phyloP scores from a whole-genome alignment of 805 yeast genomes.

The Sugiyamaella floridensis region DNA sequence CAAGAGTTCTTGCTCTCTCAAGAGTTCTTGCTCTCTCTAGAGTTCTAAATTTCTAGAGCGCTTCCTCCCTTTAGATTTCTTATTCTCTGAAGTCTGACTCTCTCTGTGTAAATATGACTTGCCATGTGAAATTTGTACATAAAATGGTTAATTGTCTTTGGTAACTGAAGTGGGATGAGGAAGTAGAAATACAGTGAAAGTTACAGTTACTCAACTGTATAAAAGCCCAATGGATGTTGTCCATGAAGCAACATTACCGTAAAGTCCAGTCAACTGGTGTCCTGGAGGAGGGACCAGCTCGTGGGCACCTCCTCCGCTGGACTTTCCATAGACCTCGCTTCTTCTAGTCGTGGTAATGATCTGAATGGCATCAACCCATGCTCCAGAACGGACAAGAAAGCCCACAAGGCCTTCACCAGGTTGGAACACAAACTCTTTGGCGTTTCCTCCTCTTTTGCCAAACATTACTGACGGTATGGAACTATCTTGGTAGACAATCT shows the following conservation, averaged over 20 bases:
- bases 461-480: constrained; percentile 25
- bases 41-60: no score
- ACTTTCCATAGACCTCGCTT: constrained; percentile 55
- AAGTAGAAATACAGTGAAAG: no score
- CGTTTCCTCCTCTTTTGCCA: constrained; percentile 35
- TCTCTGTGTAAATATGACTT: no score
- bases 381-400: constrained; percentile 64
- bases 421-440: constrained; percentile 45
- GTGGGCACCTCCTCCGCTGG: constrained; percentile 57
- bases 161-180: no score
- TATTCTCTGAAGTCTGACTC: no score
- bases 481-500: constrained; percentile 36
- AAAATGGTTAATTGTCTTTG: no score
- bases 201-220: background rate
- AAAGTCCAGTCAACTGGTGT: constrained; percentile 56
- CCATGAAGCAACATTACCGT: constrained; percentile 61
- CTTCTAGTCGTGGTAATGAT: constrained; percentile 45
- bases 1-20: no score
- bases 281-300: constrained; percentile 61
- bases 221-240: constrained; percentile 2
- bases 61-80: no score
- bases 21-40: no score
- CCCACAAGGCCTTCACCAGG: constrained; percentile 55
- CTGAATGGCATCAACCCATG: constrained; percentile 86
- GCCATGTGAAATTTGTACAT: no score